Percentiles rank a stretch among this genome's conserved stretches.
These are phyloP conservation scores for Trichomonas gallinae DNA, from an alignment of 208 protist species.

Conservation along the genomic window DNA sequence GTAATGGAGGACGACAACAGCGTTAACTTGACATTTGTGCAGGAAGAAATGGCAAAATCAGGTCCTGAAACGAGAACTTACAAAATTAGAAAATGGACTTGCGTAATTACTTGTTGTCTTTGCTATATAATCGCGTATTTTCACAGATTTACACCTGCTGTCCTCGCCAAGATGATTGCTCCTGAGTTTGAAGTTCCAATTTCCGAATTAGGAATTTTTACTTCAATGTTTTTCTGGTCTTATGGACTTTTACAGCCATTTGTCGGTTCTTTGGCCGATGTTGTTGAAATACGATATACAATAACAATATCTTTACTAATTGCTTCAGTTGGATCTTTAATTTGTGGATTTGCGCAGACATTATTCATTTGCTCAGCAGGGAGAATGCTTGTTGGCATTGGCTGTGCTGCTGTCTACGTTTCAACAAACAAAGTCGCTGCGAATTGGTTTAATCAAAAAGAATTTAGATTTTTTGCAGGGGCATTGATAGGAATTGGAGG, in stretches of 20 bases:
- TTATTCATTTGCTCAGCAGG: not conserved
- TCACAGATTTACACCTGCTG: not conserved
- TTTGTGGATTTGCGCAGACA: not conserved
- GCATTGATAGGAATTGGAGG: not conserved
- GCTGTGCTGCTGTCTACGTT: not conserved
- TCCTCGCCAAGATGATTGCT: not conserved
- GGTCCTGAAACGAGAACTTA: not conserved
- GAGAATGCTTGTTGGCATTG: not conserved
- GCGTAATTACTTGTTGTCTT: not conserved
- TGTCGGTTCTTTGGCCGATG: not conserved
- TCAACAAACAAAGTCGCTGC: not conserved
- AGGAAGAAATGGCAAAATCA: not conserved
- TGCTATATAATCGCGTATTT: not conserved
- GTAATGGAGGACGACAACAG: not conserved
- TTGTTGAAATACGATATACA: not conserved
- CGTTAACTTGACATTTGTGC: not conserved
- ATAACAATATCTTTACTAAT: not conserved
- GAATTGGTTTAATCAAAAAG: not conserved
- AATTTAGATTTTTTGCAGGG: not conserved
- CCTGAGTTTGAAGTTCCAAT: not conserved
- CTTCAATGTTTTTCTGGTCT: constrained; percentile 2
- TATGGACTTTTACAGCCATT: not conserved
- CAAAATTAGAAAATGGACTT: not conserved
- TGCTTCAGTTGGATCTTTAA: not conserved
- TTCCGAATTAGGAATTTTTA: not conserved